These are phyloP conservation scores for Rhamnella rubrinervis DNA, from an alignment of 331 rosid genomes.

Conservation along the genomic window DNA sequence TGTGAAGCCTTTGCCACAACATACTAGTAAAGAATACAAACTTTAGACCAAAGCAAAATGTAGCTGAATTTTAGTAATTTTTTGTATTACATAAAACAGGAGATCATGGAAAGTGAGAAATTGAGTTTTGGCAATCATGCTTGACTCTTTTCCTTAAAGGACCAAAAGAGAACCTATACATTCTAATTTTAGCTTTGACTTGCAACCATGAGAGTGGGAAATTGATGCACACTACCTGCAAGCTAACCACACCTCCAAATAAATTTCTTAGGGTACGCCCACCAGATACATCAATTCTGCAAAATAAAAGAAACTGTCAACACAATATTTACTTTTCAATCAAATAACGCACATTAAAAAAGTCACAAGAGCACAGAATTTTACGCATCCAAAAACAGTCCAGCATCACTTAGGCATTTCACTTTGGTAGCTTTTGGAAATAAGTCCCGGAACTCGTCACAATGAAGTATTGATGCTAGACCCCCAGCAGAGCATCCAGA, in stretches of 20 bases:
- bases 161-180: not conserved
- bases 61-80: not conserved
- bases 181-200: not conserved
- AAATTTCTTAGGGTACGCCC: conserved; percentile 79
- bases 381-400: conserved; percentile 82
- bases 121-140: not conserved
- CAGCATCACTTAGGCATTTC: conserved; percentile 89
- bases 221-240: conserved; percentile 56
- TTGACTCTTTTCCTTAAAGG: not conserved
- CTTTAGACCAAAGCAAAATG: not conserved
- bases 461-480: conserved; percentile 80
- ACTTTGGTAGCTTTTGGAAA: conserved; percentile 63
- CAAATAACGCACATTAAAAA: conserved; percentile 3
- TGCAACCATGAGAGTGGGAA: conserved; percentile 2
- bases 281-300: conserved; percentile 78
- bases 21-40: not conserved
- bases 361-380: conserved; percentile 23
- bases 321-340: conserved; percentile 19
- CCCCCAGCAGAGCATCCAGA: conserved; percentile 99
- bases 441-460: conserved; percentile 71
- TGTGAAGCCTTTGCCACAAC: not conserved
- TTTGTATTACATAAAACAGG: not conserved
- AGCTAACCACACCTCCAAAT: conserved; percentile 64
- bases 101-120: not conserved
- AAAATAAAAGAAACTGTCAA: conserved; percentile 28